phyloP scores from a whole-genome alignment of 2,329 filamentous ascomycete genomes.

The Ilyonectria sp. region DNA sequence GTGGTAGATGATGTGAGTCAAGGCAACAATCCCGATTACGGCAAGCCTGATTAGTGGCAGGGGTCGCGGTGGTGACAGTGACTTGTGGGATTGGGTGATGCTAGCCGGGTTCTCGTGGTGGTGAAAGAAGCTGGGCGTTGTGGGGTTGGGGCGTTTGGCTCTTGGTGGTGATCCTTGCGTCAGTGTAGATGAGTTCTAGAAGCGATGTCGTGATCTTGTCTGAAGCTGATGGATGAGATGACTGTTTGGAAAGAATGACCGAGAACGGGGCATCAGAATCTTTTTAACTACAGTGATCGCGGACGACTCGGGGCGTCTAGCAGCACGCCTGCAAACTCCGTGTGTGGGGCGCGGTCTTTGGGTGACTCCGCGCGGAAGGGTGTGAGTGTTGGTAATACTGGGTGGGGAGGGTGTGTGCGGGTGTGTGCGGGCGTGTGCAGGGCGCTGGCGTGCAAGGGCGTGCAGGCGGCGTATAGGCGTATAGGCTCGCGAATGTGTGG shows the following conservation, averaged over 20 bases:
- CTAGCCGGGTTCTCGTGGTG: conserved; percentile 40
- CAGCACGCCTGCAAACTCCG: conserved; percentile 42
- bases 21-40: conserved; percentile 51
- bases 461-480: too few species aligned
- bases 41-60: conserved; percentile 48
- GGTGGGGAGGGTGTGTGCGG: background rate
- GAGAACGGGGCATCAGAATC: conserved; percentile 43
- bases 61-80: conserved; percentile 50
- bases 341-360: conserved; percentile 49
- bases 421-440: conserved; percentile 9
- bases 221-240: conserved; percentile 18
- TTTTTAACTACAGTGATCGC: conserved; percentile 47
- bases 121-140: conserved; percentile 29
- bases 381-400: background rate
- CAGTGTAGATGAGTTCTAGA: conserved; percentile 24
- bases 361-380: conserved; percentile 13
- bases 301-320: conserved; percentile 45
- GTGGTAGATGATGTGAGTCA: conserved; percentile 46
- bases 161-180: conserved; percentile 30
- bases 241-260: conserved; percentile 30
- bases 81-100: conserved; percentile 49
- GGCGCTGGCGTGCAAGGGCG: conserved; percentile 1
- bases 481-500: background rate
- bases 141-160: conserved; percentile 26
- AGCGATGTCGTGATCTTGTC: conserved; percentile 25